These are phyloP conservation scores for Bipolaris zeicola DNA, from an alignment of 2,329 filamentous ascomycete species.

Conservation along the genomic window DNA sequence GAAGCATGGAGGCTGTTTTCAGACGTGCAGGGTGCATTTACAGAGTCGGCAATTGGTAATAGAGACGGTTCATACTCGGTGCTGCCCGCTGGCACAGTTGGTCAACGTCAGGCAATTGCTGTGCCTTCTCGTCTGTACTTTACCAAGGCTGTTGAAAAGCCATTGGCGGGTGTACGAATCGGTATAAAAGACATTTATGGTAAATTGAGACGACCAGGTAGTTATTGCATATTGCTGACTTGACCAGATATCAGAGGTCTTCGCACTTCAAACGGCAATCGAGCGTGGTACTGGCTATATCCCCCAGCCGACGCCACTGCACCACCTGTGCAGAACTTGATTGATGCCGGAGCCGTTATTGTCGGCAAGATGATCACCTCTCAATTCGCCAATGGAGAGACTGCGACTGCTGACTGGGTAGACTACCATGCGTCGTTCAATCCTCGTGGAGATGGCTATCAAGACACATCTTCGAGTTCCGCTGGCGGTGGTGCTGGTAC, in stretches of 20 bases:
- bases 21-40: conserved; percentile 58
- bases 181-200: conserved; percentile 67
- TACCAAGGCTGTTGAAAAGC: conserved; percentile 55
- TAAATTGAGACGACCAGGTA: neutral
- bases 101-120: conserved; percentile 48
- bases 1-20: conserved; percentile 58
- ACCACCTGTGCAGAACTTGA: conserved; percentile 59
- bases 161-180: conserved; percentile 66
- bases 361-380: conserved; percentile 55
- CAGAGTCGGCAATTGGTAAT: conserved; percentile 47
- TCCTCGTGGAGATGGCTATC: conserved; percentile 53
- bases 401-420: conserved; percentile 59
- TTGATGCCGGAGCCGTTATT: conserved; percentile 63
- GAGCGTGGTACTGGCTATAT: conserved; percentile 63
- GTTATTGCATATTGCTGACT: conserved; percentile 43
- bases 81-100: conserved; percentile 44
- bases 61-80: conserved; percentile 51
- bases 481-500: conserved; percentile 54
- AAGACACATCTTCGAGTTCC: conserved; percentile 56
- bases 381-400: conserved; percentile 54
- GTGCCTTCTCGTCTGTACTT: conserved; percentile 63
- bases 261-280: conserved; percentile 62
- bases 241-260: conserved; percentile 63
- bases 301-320: conserved; percentile 55
- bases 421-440: conserved; percentile 54